Percentiles rank a stretch among this genome's conserved stretches.
These are phyloP conservation scores for Malus sylvestris DNA, from an alignment of 306 rosid genomes.

Conservation along the genomic window DNA sequence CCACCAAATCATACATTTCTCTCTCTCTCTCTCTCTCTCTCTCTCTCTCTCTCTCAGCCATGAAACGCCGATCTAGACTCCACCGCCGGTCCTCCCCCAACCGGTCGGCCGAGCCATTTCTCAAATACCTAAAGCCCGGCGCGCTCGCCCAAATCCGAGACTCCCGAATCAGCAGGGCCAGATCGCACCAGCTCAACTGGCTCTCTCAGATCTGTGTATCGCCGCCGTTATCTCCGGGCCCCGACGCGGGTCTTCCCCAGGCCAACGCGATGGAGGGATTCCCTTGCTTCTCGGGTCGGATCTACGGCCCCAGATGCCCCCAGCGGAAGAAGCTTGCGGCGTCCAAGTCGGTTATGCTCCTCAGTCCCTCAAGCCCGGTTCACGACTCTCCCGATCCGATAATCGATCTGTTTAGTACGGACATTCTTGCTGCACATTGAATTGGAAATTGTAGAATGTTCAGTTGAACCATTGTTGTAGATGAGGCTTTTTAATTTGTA, in stretches of 20 bases:
- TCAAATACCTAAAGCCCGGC: slow-evolving; percentile 81
- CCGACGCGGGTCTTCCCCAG: slow-evolving; percentile 15
- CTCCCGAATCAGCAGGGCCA: slow-evolving; percentile 63
- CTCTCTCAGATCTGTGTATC: slow-evolving; percentile 35
- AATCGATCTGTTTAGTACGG: slow-evolving; percentile 40
- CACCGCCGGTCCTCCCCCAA: slow-evolving; percentile 13
- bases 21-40: background rate
- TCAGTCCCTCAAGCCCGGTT: slow-evolving; percentile 23
- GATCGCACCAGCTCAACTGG: slow-evolving; percentile 37
- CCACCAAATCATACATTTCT: background rate
- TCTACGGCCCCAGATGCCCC: slow-evolving; percentile 56
- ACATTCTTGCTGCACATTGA: slow-evolving; percentile 55
- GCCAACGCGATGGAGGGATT: slow-evolving; percentile 23
- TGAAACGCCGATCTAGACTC: slow-evolving; percentile 46
- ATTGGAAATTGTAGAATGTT: background rate
- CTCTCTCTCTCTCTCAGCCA: slow-evolving; percentile 14
- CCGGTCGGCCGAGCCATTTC: slow-evolving; percentile 32
- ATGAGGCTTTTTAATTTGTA: slow-evolving; percentile 27
- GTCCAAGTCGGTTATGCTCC: slow-evolving; percentile 42
- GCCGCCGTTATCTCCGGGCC: slow-evolving; percentile 19
- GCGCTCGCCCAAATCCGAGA: slow-evolving; percentile 84
- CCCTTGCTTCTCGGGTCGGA: slow-evolving; percentile 44
- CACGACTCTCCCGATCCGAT: slow-evolving; percentile 48
- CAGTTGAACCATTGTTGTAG: slow-evolving; percentile 16
- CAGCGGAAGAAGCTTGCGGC: slow-evolving; percentile 75